A percentile compares a stretch with the other conserved stretches of the same genome.
These are phyloP conservation scores for Suhomyces wounanorum DNA, from an alignment of 1,139 yeast species.

Conservation along the genomic window DNA sequence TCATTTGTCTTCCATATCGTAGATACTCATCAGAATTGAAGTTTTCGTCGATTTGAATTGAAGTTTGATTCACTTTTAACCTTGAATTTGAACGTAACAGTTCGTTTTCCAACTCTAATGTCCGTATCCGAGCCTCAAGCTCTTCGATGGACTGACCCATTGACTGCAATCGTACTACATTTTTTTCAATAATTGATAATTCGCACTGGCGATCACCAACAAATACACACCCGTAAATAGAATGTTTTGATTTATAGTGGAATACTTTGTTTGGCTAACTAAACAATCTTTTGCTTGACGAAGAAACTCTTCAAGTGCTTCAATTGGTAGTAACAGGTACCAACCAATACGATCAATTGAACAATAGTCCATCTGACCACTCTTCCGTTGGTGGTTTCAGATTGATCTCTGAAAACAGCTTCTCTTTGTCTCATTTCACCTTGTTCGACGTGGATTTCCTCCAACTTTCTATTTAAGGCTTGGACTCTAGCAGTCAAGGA, in stretches of 20 bases:
- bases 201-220: background rate
- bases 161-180: background rate
- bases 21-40: slow-evolving; percentile 64
- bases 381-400: slow-evolving; percentile 48
- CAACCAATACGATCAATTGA: slow-evolving; percentile 48
- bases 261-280: background rate
- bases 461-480: slow-evolving; percentile 43
- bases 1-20: slow-evolving; percentile 94
- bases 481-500: slow-evolving; percentile 43
- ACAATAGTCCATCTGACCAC: slow-evolving; percentile 51
- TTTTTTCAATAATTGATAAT: background rate
- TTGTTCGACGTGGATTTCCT: slow-evolving; percentile 48
- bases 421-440: slow-evolving; percentile 51
- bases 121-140: slow-evolving; percentile 23
- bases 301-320: slow-evolving; percentile 54
- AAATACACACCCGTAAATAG: background rate
- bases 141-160: slow-evolving; percentile 19
- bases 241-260: background rate
- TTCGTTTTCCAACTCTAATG: slow-evolving; percentile 29
- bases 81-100: slow-evolving; percentile 14
- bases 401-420: slow-evolving; percentile 49
- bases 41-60: slow-evolving; percentile 7
- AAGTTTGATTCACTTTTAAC: background rate
- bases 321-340: slow-evolving; percentile 52
- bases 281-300: slow-evolving; percentile 54